Conservation (phyloP, 495 filamentous ascomycete genomes). For the Sporormia fimetaria region DNA sequence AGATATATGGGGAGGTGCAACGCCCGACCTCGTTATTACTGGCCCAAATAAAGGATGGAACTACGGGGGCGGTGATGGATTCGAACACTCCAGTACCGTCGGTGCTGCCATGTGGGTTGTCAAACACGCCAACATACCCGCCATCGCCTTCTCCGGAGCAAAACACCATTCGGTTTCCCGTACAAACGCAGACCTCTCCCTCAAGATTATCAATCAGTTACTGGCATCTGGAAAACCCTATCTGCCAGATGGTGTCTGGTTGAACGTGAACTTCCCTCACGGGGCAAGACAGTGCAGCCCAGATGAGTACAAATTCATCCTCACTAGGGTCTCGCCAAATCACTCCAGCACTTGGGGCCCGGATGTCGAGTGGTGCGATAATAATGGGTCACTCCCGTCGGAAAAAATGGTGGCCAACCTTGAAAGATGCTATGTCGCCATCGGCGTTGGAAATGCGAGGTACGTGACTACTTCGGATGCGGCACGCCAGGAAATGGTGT, state of each 20-base stretch:
- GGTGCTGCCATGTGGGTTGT: constrained; percentile 49
- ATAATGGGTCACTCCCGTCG: constrained; percentile 44
- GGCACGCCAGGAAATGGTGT: constrained; percentile 43
- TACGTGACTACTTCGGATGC: constrained; percentile 48
- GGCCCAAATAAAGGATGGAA: constrained; percentile 57
- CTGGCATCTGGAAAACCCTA: constrained; percentile 47
- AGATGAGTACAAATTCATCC: constrained; percentile 53
- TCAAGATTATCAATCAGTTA: constrained; percentile 43
- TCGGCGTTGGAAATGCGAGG: constrained; percentile 50
- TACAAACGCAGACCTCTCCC: constrained; percentile 50
- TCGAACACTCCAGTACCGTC: constrained; percentile 57
- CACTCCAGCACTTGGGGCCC: constrained; percentile 40
- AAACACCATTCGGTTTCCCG: too few relatives aligned
- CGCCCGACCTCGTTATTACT: constrained; percentile 46
- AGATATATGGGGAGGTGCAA: constrained; percentile 39
- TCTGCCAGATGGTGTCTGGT: constrained; percentile 45
- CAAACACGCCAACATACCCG: constrained; percentile 43
- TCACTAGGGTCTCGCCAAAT: constrained; percentile 47
- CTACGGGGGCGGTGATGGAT: constrained; percentile 39
- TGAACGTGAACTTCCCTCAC: constrained; percentile 56
- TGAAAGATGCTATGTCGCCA: constrained; percentile 46
- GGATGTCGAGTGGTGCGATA: constrained; percentile 48
- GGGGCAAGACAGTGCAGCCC: constrained; percentile 34
- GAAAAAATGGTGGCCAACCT: constrained; percentile 40
- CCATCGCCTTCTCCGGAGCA: constrained; percentile 51